phyloP scores from a whole-genome alignment of 768 basidiomycete species.

The Leucocoprinus leucothites region DNA sequence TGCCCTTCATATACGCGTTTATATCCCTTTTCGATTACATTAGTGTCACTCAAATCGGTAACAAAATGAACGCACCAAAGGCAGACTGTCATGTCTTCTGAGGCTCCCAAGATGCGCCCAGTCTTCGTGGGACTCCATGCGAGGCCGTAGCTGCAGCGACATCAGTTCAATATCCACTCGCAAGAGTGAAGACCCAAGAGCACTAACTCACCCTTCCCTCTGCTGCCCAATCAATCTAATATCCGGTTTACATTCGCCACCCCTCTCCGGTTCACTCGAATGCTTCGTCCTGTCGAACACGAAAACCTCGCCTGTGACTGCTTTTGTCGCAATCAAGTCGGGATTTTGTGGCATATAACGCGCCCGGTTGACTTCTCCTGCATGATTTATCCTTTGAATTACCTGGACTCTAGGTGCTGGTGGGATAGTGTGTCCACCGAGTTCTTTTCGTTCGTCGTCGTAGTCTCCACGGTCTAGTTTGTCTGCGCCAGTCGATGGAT shows the following conservation, averaged over 20 bases:
- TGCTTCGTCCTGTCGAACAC: constrained; percentile 99
- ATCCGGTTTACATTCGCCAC: constrained; percentile 84
- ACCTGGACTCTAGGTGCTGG: constrained; percentile 85
- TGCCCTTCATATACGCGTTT: constrained; percentile 80
- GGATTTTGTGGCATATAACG: constrained; percentile 99
- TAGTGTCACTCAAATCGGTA: not conserved
- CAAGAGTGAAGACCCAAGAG: not conserved
- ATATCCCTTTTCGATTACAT: constrained; percentile 68
- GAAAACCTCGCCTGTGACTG: constrained; percentile 84
- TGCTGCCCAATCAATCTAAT: constrained; percentile 88
- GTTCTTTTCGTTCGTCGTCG: constrained; percentile 90
- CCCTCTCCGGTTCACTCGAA: constrained; percentile 85
- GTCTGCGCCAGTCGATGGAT: constrained; percentile 57
- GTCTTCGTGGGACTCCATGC: constrained; percentile 85
- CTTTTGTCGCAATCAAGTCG: constrained; percentile 94
- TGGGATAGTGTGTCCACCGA: constrained; percentile 87
- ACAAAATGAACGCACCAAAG: constrained; percentile 62
- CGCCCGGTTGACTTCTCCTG: constrained; percentile 93
- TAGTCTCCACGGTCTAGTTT: constrained; percentile 79
- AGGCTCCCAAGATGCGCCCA: constrained; percentile 87
- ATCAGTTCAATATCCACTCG: constrained; percentile 3
- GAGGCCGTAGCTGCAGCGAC: constrained; percentile 73
- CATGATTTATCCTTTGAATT: constrained; percentile 93
- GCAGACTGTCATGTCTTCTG: constrained; percentile 95
- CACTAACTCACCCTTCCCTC: constrained; percentile 80